Conservation (phyloP, 2,329 filamentous ascomycete species). For the Trichoderma cornu-damae region DNA sequence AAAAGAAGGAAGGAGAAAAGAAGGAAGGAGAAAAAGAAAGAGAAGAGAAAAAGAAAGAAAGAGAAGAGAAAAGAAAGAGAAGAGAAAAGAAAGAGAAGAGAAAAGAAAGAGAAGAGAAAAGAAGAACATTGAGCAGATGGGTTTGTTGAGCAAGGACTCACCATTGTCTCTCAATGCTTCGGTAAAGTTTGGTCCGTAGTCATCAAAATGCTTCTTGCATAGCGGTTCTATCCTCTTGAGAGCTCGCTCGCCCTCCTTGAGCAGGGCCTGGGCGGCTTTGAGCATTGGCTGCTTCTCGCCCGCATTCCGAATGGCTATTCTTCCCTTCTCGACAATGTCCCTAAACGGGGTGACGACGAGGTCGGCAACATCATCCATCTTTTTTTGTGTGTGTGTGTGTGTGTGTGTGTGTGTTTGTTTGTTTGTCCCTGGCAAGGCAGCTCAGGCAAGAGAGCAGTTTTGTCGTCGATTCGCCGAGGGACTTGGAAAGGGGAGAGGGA, state of each 20-base stretch:
- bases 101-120: no score
- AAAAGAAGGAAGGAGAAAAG: no score
- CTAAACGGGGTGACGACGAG: conserved; percentile 48
- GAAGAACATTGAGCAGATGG: no score
- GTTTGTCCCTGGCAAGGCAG: not conserved
- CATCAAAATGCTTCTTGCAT: conserved; percentile 44
- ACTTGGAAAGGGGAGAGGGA: conserved; percentile 8
- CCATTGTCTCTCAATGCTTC: conserved; percentile 51
- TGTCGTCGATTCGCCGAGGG: not conserved
- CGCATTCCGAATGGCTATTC: conserved; percentile 44
- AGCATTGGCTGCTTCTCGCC: conserved; percentile 43
- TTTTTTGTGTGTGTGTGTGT: no score
- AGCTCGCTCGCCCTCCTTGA: conserved; percentile 46
- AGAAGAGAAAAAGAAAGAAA: no score
- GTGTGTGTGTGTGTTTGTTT: no score
- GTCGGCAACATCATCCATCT: conserved; percentile 39
- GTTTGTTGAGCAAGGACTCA: no score
- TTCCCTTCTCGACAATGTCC: conserved; percentile 50
- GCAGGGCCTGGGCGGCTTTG: conserved; percentile 44
- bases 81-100: no score
- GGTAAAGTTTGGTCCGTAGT: conserved; percentile 47
- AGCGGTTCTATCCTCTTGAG: conserved; percentile 48
- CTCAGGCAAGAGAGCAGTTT: conserved; percentile 1
- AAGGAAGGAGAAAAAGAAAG: no score
- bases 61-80: no score